These are phyloP conservation scores for Fusarium tricinctum DNA, from an alignment of 2,329 filamentous ascomycete species.

Conservation along the genomic window DNA sequence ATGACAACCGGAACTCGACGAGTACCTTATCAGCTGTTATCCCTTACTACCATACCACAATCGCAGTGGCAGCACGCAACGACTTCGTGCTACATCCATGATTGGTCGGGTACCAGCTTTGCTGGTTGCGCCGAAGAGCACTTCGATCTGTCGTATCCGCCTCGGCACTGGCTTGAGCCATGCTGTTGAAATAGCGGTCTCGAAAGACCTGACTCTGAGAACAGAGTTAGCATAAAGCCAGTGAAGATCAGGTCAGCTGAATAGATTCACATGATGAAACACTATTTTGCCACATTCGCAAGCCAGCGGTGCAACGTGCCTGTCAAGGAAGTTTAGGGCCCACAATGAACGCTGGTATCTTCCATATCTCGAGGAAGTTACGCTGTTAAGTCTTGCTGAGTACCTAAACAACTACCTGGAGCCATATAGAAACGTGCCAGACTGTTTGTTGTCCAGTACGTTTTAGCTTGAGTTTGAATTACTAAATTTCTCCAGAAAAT, in stretches of 20 bases:
- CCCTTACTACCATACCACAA: conserved; percentile 7
- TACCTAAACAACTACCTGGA: conserved; percentile 3
- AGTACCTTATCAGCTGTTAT: conserved; percentile 1
- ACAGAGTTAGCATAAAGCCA: neutral
- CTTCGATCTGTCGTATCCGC: neutral
- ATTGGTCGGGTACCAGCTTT: neutral
- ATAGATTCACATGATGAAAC: neutral
- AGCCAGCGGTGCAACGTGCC: neutral
- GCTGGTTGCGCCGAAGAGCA: neutral
- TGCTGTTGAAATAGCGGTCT: neutral
- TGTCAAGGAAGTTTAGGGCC: neutral
- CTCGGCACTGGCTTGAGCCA: neutral
- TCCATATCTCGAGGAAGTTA: conserved; percentile 1
- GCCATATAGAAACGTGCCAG: conserved; percentile 11
- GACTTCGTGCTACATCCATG: conserved; percentile 1
- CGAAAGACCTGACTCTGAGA: neutral
- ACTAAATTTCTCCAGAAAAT: conserved; percentile 10
- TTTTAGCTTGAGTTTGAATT: conserved; percentile 28
- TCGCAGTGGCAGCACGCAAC: conserved; percentile 3
- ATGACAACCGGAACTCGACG: conserved; percentile 19
- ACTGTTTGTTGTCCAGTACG: conserved; percentile 9
- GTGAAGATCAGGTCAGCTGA: neutral
- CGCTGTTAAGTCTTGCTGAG: conserved; percentile 2
- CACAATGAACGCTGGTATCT: neutral
- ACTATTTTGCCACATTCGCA: neutral